Evolutionary conservation across 148 eudicot genomes (phyloP), one percentile per base, ranked within the genome.

Genomic region (Talinum fruticosum): DNA sequence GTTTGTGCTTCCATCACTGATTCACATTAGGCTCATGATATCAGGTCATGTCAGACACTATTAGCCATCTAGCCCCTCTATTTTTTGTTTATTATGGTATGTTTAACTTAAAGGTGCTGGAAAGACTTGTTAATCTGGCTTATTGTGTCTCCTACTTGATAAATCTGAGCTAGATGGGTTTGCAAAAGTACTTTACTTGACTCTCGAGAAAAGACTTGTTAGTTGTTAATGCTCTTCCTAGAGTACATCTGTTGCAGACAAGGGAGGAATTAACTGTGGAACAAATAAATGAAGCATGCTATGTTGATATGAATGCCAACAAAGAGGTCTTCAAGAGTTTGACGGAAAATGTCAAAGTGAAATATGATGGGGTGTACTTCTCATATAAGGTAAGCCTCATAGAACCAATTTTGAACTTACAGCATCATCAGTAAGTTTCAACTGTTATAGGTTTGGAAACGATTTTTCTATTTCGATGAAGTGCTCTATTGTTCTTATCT

Each of bases 281-380:
- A 26, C 66, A 61, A 28, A 61, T 61, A 61, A 61, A 61, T 13
- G 66, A 61, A 61, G 66, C 28, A 61, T 61, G 66, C 66, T 23
- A 61, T 61, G 66, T 61, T 28, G 66, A 61, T 6, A 61, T 61
- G 66, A 61, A 61, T 61, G 66, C 66, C 1, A 61, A 61, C 32
- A 61, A 28, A 26, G 66, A 61, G 26, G 66, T 61, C 3, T 61
- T 61, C 8, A 33, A 61, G 32, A 61, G 66, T 13, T 61, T 61
- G 29, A 24, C 66, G 10, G 26, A 61, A 33, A 61, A 61, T 61
- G 66, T 61, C 33, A 61, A 61, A 26, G 66, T 61, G 32, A 61
- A 23, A 16, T 61, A 61, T 28, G 66, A 28, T 61, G 66, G 32
- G 32, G 26, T 1, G 3, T 61, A 61, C 66, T 61, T 61, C 66